Base-by-base conservation (phyloP, 768 basidiomycete species). In the Leccinum aurantiacum region DNA sequence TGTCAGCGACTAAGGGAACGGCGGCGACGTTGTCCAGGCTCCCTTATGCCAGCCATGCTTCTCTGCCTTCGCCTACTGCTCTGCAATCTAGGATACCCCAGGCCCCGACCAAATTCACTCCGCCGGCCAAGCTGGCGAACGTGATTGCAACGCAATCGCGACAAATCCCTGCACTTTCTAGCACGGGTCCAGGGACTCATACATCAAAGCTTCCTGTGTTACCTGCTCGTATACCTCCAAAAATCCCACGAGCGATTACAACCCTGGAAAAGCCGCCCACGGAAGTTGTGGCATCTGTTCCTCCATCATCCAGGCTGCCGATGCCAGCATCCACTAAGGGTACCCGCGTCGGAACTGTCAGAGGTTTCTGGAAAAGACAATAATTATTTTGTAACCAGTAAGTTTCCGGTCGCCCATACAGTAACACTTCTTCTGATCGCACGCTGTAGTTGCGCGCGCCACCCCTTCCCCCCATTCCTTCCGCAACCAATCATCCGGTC, bases 311-410 rank as follows among this genome's bases (percentile, higher is more conserved):
- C 15, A 67, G 57, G 37, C 24, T 73, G 31, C 71, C 69, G 14
- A 66, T 74, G 53, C 72, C 72, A 51, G 56, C 70, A 51, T 60
- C 67, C 2, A 29, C 44, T 53, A 72, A 73, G 48, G 52, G 47
- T 14, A 15, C 58, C 6, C 71, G 71, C 11, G 61, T 62, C 50
- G 63, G 52, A 35, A 74, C 73, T 22, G 71, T 72, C 59, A 74
- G 51, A 46, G 71, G 71, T 24, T 72, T 73, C 63, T 74, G 73
- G 71, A 72, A 67, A 48, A 61, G 69, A 57, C 64, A 65, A 27
- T 74, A 46, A 58, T 50, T 46, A 31, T 27, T 29, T 22, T 19
- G 29, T 33, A 44, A 31, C 35, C 46, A 24, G 70, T 68, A 58
- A 59, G 67, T 58, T 46, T 1, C 2, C 3, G 11, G 13, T 22